phyloP scores from a whole-genome alignment of 139 green algal species.

The Chlamydomonas sphaeroides region DNA sequence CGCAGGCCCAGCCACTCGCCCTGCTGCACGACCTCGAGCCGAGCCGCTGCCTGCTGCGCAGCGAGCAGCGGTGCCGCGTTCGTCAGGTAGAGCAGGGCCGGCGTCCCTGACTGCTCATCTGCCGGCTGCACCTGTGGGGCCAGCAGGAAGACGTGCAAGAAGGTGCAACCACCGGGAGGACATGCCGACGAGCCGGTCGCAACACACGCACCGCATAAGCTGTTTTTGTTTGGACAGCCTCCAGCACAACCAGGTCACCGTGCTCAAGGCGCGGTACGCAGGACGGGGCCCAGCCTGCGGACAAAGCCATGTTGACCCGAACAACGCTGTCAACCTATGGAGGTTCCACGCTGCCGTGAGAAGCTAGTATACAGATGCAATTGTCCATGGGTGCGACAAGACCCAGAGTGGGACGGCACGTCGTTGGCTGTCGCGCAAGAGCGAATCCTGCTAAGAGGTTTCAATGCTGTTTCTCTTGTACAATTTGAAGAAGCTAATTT shows the following conservation, averaged over 20 bases:
- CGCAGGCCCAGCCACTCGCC: slow-evolving; percentile 30
- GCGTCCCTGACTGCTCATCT: background rate
- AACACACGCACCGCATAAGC: slow-evolving; percentile 1
- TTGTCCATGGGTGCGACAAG: no score
- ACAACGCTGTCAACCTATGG: no score
- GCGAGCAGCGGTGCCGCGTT: background rate
- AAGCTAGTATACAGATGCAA: no score
- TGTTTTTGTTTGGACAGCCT: background rate
- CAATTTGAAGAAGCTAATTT: no score
- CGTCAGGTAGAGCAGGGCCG: slow-evolving; percentile 13
- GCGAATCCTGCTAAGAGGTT: no score
- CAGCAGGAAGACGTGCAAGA: background rate
- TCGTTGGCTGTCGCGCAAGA: no score
- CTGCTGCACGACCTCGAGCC: slow-evolving; percentile 33
- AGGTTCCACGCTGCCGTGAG: no score
- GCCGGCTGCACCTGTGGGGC: background rate
- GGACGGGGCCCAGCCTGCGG: background rate
- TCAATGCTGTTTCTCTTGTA: no score
- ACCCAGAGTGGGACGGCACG: no score
- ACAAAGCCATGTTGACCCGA: no score
- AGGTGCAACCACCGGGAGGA: background rate
- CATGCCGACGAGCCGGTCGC: no score
- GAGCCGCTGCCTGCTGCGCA: background rate
- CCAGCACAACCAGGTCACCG: slow-evolving; percentile 18
- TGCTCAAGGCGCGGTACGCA: slow-evolving; percentile 12